Evolutionary conservation across 208 protist species (phyloP), one percentile per base, ranked within the genome.

Genomic region (Phytomonas sp.): DNA sequence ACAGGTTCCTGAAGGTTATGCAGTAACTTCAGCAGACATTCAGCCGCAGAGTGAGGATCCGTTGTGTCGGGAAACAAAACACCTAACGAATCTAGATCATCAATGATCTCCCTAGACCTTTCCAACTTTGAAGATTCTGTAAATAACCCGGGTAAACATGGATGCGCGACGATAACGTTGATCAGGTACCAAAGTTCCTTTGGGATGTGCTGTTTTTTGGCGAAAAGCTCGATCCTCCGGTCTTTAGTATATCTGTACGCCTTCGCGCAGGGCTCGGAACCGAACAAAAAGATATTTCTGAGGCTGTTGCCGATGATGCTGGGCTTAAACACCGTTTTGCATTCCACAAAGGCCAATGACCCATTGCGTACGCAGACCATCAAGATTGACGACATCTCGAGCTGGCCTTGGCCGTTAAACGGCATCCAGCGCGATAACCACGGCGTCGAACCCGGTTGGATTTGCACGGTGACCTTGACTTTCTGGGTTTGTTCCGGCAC

Each of bases 161-260:
- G 80, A 60, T 84, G 75, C 36, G 76, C 70, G 29, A 73, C 82
- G 29, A 94, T 73, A 19, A 81, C 86, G 67, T 94, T 82, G 61
- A 77, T 81, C 26, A 94, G 63, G 66, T 80, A 83, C 88, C 89
- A 97, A 33, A 94, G 66, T 76, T 97, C 89, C 78, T 97, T 97
- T n/a, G 89, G 87, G 11, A 97, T 60, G 60, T 91, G 80, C 31
- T 88, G 87, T 30, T 77, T 72, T 69, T 82, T 67, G 31, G 67
- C 60, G 26, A 10, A 61, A 10, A 10, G 6, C 56, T 10, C 29
- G 26, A 61, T 30, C 34, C 34, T 37, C 34, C 3, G 3, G 29
- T 61, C 56, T 7, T 59, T 49, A 70, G 0, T 59, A 61, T 71
- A 59, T 33, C 76, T 75, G 70, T 95, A 95, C 26, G 84, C 91